Percentiles rank a stretch among this genome's conserved stretches.
These are phyloP conservation scores for Kodamaea leandrae DNA, from an alignment of 805 yeast genomes.

Conservation along the genomic window DNA sequence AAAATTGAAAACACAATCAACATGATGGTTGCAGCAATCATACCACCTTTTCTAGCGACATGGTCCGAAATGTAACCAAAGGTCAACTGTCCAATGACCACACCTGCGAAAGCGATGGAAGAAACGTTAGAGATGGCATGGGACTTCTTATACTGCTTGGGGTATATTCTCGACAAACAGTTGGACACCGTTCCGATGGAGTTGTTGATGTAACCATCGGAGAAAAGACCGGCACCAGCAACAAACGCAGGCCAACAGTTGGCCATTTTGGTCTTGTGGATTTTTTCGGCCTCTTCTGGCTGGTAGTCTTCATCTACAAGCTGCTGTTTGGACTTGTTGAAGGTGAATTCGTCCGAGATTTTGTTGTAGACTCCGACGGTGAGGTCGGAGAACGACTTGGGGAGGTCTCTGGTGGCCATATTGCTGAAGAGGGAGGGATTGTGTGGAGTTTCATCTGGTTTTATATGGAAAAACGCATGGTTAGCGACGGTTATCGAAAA, in stretches of 20 bases:
- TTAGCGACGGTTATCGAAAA: too few species aligned
- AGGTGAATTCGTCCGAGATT: slow-evolving; percentile 42
- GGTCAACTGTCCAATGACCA: slow-evolving; percentile 76
- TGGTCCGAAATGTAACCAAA: slow-evolving; percentile 82
- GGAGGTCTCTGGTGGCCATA: slow-evolving; percentile 48
- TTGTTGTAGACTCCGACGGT: slow-evolving; percentile 41
- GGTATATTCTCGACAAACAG: slow-evolving; percentile 65
- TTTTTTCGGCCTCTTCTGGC: slow-evolving; percentile 16
- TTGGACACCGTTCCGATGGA: slow-evolving; percentile 75
- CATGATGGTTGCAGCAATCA: slow-evolving; percentile 72
- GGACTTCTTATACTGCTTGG: slow-evolving; percentile 56
- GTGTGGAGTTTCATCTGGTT: too few species aligned
- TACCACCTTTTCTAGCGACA: slow-evolving; percentile 75
- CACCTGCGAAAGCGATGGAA: slow-evolving; percentile 87
- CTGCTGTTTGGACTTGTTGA: slow-evolving; percentile 26
- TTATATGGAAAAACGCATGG: too few species aligned
- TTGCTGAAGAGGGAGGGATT: background rate
- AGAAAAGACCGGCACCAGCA: slow-evolving; percentile 88
- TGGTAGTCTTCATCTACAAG: slow-evolving; percentile 17
- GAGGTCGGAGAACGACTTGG: slow-evolving; percentile 37
- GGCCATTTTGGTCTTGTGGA: slow-evolving; percentile 13
- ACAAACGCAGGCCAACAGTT: slow-evolving; percentile 30
- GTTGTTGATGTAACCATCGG: slow-evolving; percentile 89
- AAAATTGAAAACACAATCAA: slow-evolving; percentile 75
- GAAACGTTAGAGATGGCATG: slow-evolving; percentile 75